Percentiles rank a stretch among this genome's conserved stretches.
Conservation (phyloP, 768 basidiomycete species). For the Amanita polypyramis region DNA sequence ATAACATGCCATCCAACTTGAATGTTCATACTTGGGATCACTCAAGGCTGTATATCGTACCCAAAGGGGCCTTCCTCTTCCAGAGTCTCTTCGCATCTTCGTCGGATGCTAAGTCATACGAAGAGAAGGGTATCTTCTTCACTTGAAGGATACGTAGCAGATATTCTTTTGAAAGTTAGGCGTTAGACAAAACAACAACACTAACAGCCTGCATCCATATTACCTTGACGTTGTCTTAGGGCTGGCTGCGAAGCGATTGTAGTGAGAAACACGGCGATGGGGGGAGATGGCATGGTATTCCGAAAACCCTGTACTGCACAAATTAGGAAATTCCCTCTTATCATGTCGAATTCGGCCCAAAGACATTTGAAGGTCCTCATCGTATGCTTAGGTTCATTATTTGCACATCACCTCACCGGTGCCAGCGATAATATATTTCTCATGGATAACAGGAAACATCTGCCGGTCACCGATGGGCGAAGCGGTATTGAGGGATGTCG, state of each 20-base stretch:
- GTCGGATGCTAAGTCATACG: constrained; percentile 81
- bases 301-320: background rate
- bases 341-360: constrained; percentile 15
- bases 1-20: background rate
- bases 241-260: constrained; percentile 77
- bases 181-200: background rate
- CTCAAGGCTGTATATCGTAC: constrained; percentile 22
- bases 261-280: constrained; percentile 77
- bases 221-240: constrained; percentile 73
- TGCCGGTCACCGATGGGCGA: constrained; percentile 92
- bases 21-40: background rate
- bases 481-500: constrained; percentile 68
- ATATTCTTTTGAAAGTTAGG: constrained; percentile 53
- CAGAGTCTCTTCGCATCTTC: constrained; percentile 71
- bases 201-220: background rate
- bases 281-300: constrained; percentile 60
- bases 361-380: constrained; percentile 45
- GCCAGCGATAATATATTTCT: background rate
- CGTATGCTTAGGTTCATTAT: constrained; percentile 49
- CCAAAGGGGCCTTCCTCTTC: constrained; percentile 69
- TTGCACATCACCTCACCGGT: too few relatives aligned
- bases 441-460: constrained; percentile 52
- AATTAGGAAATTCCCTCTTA: constrained; percentile 3
- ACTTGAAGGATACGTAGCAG: constrained; percentile 73
- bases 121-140: constrained; percentile 74